A percentile compares a stretch with the other conserved stretches of the same genome.
Evolutionary conservation across 768 basidiomycete species (phyloP).

Genomic region (Rubroboletus pulcherrimus): DNA sequence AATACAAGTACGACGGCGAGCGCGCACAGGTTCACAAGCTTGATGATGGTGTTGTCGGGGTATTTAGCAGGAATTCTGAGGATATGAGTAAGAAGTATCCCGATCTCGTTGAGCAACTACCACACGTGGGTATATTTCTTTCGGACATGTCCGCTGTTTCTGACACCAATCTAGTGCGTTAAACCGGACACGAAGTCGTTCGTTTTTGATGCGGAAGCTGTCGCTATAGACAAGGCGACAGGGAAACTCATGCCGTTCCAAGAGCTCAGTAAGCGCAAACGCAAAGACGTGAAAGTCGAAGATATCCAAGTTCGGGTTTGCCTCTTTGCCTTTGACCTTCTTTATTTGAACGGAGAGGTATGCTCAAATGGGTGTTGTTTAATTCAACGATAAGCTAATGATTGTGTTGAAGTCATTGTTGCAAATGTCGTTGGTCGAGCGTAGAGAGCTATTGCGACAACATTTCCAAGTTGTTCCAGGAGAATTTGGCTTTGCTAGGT

Average conservation of each 20-base stretch:
- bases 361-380: neutral
- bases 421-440: constrained; percentile 66
- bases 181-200: constrained; percentile 82
- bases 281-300: constrained; percentile 97
- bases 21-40: constrained; percentile 92
- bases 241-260: constrained; percentile 96
- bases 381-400: neutral
- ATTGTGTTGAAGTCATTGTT: constrained; percentile 67
- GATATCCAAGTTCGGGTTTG: constrained; percentile 97
- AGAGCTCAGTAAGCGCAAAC: constrained; percentile 88
- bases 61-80: constrained; percentile 97
- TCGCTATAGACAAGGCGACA: constrained; percentile 85
- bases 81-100: constrained; percentile 99
- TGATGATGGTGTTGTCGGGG: constrained; percentile 76
- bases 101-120: constrained; percentile 92
- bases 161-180: constrained; percentile 59
- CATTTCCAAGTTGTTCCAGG: constrained; percentile 81
- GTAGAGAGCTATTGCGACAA: constrained; percentile 70
- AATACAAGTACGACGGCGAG: constrained; percentile 99
- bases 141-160: neutral
- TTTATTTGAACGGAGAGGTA: constrained; percentile 97
- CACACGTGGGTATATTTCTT: constrained; percentile 50
- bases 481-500: constrained; percentile 92
- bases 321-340: constrained; percentile 91
- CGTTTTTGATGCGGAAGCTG: constrained; percentile 94